phyloP scores from a whole-genome alignment of 2,329 filamentous ascomycete species.

The Tolypocladium ovalisporum region DNA sequence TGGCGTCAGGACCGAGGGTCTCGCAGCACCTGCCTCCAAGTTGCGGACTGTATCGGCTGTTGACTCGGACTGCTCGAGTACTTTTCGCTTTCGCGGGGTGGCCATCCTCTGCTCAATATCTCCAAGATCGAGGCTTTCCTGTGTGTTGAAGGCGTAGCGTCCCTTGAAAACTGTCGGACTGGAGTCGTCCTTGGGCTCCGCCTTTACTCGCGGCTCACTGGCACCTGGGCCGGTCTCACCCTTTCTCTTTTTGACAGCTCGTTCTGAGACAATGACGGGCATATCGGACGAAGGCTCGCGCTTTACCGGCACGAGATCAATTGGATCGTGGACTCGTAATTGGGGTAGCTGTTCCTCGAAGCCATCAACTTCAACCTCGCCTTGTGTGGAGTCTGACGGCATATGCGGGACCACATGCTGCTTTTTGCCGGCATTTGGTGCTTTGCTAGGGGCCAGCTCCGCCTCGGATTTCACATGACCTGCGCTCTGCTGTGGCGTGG shows the following conservation, averaged over 20 bases:
- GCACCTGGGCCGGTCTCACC: conserved; percentile 10
- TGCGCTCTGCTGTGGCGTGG: neutral
- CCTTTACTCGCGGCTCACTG: conserved; percentile 27
- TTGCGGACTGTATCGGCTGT: neutral
- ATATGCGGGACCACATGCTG: conserved; percentile 3
- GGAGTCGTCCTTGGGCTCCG: conserved; percentile 20
- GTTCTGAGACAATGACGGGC: conserved; percentile 39
- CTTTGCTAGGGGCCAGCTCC: neutral
- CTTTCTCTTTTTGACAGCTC: conserved; percentile 37
- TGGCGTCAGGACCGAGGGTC: conserved; percentile 22
- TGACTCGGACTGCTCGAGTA: conserved; percentile 8
- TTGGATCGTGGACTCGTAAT: conserved; percentile 5
- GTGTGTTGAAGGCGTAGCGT: conserved; percentile 19
- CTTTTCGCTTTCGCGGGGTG: conserved; percentile 24
- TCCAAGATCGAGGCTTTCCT: conserved; percentile 50
- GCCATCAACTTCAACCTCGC: conserved; percentile 12
- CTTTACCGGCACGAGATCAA: conserved; percentile 24
- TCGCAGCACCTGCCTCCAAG: conserved; percentile 6
- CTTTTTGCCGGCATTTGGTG: neutral
- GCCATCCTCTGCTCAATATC: conserved; percentile 19
- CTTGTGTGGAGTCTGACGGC: conserved; percentile 18
- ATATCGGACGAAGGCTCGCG: conserved; percentile 42
- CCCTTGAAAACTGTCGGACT: conserved; percentile 15
- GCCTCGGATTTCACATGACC: neutral
- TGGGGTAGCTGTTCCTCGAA: conserved; percentile 12